phyloP scores from a whole-genome alignment of 1,139 yeast genomes.

The Debaryomycetaceae sp. region DNA sequence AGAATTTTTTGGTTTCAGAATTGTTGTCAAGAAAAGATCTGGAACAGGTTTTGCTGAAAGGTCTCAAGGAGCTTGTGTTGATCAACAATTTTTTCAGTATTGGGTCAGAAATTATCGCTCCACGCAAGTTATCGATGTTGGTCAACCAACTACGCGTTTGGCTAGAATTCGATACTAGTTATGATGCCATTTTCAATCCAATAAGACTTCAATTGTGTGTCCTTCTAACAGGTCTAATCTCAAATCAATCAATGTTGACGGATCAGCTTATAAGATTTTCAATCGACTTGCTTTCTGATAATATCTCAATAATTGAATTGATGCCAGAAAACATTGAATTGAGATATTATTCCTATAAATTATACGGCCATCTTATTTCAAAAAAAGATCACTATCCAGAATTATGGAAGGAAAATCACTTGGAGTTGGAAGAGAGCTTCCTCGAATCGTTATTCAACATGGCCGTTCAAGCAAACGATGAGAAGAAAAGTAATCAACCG shows the following conservation, averaged over 20 bases:
- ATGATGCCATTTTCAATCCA: slow-evolving; percentile 49
- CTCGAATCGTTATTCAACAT: slow-evolving; percentile 33
- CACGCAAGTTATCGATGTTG: slow-evolving; percentile 61
- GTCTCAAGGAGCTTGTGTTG: slow-evolving; percentile 47
- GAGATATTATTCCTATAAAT: slow-evolving; percentile 45
- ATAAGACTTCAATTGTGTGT: slow-evolving; percentile 52
- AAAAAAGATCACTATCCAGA: slow-evolving; percentile 18
- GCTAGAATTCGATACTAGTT: slow-evolving; percentile 61
- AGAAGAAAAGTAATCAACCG: slow-evolving; percentile 25
- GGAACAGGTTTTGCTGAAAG: slow-evolving; percentile 35
- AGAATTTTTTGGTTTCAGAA: slow-evolving; percentile 65
- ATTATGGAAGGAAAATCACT: slow-evolving; percentile 25
- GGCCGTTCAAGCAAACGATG: slow-evolving; percentile 15
- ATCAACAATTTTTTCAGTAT: slow-evolving; percentile 45
- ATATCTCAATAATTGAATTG: slow-evolving; percentile 43
- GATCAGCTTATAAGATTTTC: slow-evolving; percentile 35
- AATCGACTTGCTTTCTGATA: slow-evolving; percentile 45
- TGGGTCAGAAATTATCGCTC: slow-evolving; percentile 35
- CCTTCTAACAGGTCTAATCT: slow-evolving; percentile 36
- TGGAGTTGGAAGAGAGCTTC: slow-evolving; percentile 27
- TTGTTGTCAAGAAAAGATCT: slow-evolving; percentile 50
- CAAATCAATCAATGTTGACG: slow-evolving; percentile 18
- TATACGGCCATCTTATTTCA: slow-evolving; percentile 25
- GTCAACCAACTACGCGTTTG: slow-evolving; percentile 49
- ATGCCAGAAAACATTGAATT: slow-evolving; percentile 39